A percentile compares a stretch with the other conserved stretches of the same genome.
Evolutionary conservation across 192 early-diverging fungal genomes (phyloP).

Genomic region (Coemansia sp.): DNA sequence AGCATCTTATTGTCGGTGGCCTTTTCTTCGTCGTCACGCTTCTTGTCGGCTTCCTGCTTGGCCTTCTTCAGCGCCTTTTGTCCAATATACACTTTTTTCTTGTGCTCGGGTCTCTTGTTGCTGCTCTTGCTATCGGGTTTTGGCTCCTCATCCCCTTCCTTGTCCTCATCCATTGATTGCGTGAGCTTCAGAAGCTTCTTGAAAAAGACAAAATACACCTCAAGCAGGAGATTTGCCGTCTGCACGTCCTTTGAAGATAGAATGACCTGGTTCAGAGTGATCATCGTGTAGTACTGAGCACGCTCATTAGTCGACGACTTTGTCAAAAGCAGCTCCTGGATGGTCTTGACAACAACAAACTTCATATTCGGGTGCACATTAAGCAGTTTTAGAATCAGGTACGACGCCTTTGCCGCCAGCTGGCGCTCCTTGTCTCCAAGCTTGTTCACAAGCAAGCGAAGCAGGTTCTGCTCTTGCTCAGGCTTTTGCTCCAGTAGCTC

Average conservation of each 20-base stretch:
- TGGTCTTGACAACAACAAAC: slow-evolving; percentile 79
- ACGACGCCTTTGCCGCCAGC: slow-evolving; percentile 80
- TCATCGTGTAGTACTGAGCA: slow-evolving; percentile 89
- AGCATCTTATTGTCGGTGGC: slow-evolving; percentile 74
- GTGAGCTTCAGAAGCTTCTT: slow-evolving; percentile 68
- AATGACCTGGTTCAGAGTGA: slow-evolving; percentile 89
- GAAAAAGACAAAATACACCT: slow-evolving; percentile 91
- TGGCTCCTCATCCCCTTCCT: slow-evolving; percentile 49
- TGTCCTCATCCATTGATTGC: slow-evolving; percentile 58
- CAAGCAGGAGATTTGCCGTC: slow-evolving; percentile 81
- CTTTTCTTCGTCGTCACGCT: slow-evolving; percentile 50
- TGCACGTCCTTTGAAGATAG: slow-evolving; percentile 70
- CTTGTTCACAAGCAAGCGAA: slow-evolving; percentile 92
- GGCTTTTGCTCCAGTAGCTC: slow-evolving; percentile 83
- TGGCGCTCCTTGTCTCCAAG: slow-evolving; percentile 89
- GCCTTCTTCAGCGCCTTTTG: slow-evolving; percentile 52
- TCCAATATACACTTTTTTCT: slow-evolving; percentile 44
- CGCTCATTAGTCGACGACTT: slow-evolving; percentile 70
- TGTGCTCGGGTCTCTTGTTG: slow-evolving; percentile 41
- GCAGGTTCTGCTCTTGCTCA: slow-evolving; percentile 94
- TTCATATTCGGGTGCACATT: slow-evolving; percentile 81
- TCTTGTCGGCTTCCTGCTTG: slow-evolving; percentile 51
- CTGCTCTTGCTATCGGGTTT: slow-evolving; percentile 23
- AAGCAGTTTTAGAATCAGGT: slow-evolving; percentile 76
- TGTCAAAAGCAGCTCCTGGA: slow-evolving; percentile 81